Conservation (phyloP, 305 asterid genomes). For the Fraxinus sp. region DNA sequence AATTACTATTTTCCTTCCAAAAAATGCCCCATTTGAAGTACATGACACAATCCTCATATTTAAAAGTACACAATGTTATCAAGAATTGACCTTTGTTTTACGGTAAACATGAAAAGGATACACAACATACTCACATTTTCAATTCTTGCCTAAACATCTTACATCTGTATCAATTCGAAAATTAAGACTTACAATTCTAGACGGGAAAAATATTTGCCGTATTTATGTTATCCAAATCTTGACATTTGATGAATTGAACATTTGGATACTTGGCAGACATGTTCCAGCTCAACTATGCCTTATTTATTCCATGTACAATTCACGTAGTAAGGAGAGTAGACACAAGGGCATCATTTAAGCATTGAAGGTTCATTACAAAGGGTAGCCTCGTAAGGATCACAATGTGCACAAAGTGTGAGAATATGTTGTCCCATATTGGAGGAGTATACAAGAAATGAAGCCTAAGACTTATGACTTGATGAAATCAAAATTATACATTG, state of each 20-base stretch:
- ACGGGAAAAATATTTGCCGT: not conserved
- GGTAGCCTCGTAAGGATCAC: not conserved
- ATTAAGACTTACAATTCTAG: not conserved
- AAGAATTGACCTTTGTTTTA: not conserved
- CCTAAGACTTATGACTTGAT: not conserved
- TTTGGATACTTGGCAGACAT: not conserved
- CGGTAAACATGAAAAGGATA: not conserved
- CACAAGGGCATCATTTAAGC: not conserved
- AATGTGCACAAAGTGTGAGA: not conserved
- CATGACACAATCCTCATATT: not conserved
- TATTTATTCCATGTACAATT: not conserved
- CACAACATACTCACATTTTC: not conserved
- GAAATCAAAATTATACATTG: not conserved
- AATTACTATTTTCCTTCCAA: not conserved
- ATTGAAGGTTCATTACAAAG: not conserved
- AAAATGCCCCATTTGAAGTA: not conserved
- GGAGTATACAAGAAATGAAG: not conserved
- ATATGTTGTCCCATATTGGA: not conserved
- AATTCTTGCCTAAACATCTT: not conserved
- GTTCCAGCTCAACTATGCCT: not conserved
- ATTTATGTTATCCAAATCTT: not conserved
- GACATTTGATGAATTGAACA: not conserved
- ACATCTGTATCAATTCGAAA: not conserved
- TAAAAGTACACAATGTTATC: not conserved
- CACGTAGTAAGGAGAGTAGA: not conserved